Percentiles rank a stretch among this genome's conserved stretches.
Evolutionary conservation across 2,329 filamentous ascomycete genomes (phyloP).

Genomic region (Fusarium protoensiforme): DNA sequence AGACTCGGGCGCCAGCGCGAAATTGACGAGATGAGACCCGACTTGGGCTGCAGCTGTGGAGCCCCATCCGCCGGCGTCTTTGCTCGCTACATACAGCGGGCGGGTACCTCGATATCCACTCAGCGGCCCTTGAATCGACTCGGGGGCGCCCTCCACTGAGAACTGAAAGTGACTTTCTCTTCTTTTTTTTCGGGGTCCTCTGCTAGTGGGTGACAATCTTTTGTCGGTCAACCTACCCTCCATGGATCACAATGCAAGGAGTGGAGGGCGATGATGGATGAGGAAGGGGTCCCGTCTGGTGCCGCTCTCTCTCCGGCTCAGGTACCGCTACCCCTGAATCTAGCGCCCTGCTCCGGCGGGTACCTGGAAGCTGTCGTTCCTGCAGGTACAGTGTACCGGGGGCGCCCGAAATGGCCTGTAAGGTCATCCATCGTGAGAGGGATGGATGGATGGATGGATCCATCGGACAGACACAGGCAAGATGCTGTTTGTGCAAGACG

Average conservation of each 20-base stretch:
- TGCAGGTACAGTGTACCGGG: constrained; percentile 42
- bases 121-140: constrained; percentile 19
- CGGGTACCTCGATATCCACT: constrained; percentile 5
- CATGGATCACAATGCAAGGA: constrained; percentile 30
- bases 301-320: constrained; percentile 24
- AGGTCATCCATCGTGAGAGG: neutral
- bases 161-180: neutral
- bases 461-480: neutral
- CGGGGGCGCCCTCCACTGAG: constrained; percentile 7
- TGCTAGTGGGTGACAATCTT: constrained; percentile 9
- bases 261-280: constrained; percentile 17
- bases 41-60: constrained; percentile 41
- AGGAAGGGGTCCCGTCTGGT: constrained; percentile 6
- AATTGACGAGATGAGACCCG: constrained; percentile 45
- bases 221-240: neutral
- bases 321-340: constrained; percentile 34
- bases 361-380: constrained; percentile 43
- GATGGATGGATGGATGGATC: neutral
- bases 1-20: constrained; percentile 44
- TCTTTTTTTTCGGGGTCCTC: neutral
- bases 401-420: constrained; percentile 2
- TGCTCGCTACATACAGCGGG: neutral
- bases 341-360: constrained; percentile 31
- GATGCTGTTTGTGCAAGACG: neutral
- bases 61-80: constrained; percentile 16